These are phyloP conservation scores for Fusarium caatingaense DNA, from an alignment of 2,329 filamentous ascomycete species.

Conservation along the genomic window DNA sequence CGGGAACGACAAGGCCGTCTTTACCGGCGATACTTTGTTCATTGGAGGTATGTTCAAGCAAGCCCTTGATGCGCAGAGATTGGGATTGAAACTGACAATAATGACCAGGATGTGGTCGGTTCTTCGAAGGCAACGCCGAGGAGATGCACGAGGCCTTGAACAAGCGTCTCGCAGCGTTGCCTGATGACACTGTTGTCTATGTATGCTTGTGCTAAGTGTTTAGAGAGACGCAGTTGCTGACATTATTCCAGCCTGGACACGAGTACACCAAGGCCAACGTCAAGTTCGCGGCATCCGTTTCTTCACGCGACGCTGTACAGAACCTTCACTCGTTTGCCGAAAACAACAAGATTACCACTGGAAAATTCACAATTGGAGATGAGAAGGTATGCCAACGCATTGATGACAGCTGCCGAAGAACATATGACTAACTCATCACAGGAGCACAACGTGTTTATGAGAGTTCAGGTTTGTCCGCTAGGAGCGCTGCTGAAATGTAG, in stretches of 20 bases:
- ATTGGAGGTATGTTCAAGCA: slow-evolving; percentile 73
- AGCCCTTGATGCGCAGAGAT: neutral
- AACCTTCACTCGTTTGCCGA: slow-evolving; percentile 81
- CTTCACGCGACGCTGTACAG: slow-evolving; percentile 79
- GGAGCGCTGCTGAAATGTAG: neutral
- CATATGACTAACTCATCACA: slow-evolving; percentile 51
- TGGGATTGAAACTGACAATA: slow-evolving; percentile 9
- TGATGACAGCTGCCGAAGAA: neutral
- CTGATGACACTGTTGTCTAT: slow-evolving; percentile 92
- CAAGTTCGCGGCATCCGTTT: slow-evolving; percentile 83
- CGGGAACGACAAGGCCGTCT: slow-evolving; percentile 78
- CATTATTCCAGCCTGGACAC: slow-evolving; percentile 77
- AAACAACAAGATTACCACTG: slow-evolving; percentile 87
- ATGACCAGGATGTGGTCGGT: slow-evolving; percentile 82
- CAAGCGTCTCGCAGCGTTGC: slow-evolving; percentile 80
- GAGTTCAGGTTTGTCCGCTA: slow-evolving; percentile 71
- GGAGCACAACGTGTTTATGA: slow-evolving; percentile 98
- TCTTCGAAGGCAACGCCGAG: slow-evolving; percentile 90
- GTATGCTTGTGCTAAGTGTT: slow-evolving; percentile 61
- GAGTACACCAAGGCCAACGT: slow-evolving; percentile 99
- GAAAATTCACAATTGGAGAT: slow-evolving; percentile 95
- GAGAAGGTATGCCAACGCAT: slow-evolving; percentile 77
- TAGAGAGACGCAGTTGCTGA: slow-evolving; percentile 13
- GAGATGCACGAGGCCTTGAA: slow-evolving; percentile 97
- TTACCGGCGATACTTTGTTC: slow-evolving; percentile 96